Percentiles rank a stretch among this genome's conserved stretches.
phyloP scores from a whole-genome alignment of 177 flowering plant genomes.

The Vitis hybrid region DNA sequence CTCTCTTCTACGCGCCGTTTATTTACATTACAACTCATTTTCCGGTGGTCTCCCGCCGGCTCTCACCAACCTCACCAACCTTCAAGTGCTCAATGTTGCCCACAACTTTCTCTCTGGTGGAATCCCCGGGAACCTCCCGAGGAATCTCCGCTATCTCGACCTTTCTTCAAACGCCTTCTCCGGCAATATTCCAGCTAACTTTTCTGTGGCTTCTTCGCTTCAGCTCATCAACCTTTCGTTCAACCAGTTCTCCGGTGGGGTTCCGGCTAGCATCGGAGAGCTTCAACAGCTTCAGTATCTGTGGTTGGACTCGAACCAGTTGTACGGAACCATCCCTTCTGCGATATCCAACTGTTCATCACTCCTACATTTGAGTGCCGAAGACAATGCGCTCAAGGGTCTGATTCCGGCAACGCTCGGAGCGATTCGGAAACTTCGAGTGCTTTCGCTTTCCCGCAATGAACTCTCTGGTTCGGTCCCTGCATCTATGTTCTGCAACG shows the following conservation, averaged over 20 bases:
- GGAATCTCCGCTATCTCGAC: conserved; percentile 51
- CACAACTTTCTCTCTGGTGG: conserved; percentile 59
- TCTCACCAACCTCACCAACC: conserved; percentile 42
- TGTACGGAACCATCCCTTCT: conserved; percentile 50
- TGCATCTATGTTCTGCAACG: conserved; percentile 19
- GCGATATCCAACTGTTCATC: conserved; percentile 46
- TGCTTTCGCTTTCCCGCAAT: conserved; percentile 37
- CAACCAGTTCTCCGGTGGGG: conserved; percentile 37
- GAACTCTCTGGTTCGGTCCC: conserved; percentile 38
- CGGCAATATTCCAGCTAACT: conserved; percentile 56
- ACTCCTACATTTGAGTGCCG: conserved; percentile 46
- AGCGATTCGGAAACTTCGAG: conserved; percentile 30
- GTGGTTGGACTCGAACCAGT: conserved; percentile 37
- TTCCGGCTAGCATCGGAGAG: conserved; percentile 41
- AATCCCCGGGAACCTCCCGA: conserved; percentile 35
- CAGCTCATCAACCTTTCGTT: conserved; percentile 55
- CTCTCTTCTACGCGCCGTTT: conserved; percentile 59
- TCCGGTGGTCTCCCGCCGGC: conserved; percentile 62
- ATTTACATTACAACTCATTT: conserved; percentile 64
- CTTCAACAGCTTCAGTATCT: conserved; percentile 38
- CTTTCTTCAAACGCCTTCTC: conserved; percentile 63
- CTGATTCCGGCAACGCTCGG: conserved; percentile 40
- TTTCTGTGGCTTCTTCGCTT: conserved; percentile 34
- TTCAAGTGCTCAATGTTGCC: conserved; percentile 61
- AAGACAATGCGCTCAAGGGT: conserved; percentile 37